Evolutionary conservation across 441 rosid genomes (phyloP).

Genomic region (Eruca vesicaria): DNA sequence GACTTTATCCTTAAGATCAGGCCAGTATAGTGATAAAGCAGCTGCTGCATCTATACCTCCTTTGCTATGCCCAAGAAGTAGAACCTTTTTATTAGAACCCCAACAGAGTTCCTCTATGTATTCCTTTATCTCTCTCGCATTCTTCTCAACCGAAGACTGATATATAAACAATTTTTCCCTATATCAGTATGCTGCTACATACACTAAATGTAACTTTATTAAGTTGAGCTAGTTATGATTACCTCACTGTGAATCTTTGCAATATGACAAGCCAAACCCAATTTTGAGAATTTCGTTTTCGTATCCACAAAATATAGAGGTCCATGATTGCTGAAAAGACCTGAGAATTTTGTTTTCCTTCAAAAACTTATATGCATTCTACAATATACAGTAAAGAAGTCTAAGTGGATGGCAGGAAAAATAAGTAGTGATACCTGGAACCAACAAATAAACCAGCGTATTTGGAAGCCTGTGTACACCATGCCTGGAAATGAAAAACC

Average conservation of each 20-base stretch:
- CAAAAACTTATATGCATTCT: background rate
- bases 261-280: conserved; percentile 92
- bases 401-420: background rate
- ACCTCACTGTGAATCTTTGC: conserved; percentile 99
- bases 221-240: conserved; percentile 12
- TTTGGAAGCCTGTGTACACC: conserved; percentile 87
- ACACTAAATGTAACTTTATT: background rate
- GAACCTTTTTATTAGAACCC: conserved; percentile 86
- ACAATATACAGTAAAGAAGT: background rate
- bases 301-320: conserved; percentile 91
- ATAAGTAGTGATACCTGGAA: conserved; percentile 67
- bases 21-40: conserved; percentile 89
- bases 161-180: conserved; percentile 15
- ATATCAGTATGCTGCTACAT: background rate
- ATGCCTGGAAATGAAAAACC: conserved; percentile 56
- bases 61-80: conserved; percentile 98
- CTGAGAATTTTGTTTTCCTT: conserved; percentile 37
- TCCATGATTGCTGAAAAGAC: conserved; percentile 98
- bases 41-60: conserved; percentile 98
- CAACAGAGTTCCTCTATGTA: conserved; percentile 91
- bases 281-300: conserved; percentile 76
- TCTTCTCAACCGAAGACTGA: conserved; percentile 98
- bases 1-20: conserved; percentile 90
- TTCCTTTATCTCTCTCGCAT: conserved; percentile 91
- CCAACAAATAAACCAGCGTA: conserved; percentile 80